These are phyloP conservation scores for Neospora caninum DNA, from an alignment of 169 alveolate genomes.

Conservation along the genomic window DNA sequence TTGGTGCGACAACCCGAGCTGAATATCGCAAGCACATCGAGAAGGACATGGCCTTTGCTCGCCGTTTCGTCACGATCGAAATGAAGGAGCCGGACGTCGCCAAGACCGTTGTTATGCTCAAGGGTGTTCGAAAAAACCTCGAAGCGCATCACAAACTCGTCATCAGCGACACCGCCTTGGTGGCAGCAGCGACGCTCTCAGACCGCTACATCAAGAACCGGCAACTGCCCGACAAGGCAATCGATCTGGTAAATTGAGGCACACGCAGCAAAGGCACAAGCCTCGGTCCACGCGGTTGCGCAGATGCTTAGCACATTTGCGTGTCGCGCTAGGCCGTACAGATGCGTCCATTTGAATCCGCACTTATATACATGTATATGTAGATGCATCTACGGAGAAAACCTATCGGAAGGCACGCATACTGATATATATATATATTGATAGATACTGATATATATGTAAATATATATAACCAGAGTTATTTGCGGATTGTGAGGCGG, in stretches of 20 bases:
- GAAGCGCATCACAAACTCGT: constrained; percentile 82
- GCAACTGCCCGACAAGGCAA: constrained; percentile 87
- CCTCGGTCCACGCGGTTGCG: no score
- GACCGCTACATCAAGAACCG: constrained; percentile 72
- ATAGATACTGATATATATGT: neutral
- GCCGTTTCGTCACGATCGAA: constrained; percentile 75
- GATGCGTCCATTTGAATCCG: no score
- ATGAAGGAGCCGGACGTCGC: constrained; percentile 22
- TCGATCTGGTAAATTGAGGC: constrained; percentile 73
- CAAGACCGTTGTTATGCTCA: constrained; percentile 9
- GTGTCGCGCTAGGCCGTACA: no score
- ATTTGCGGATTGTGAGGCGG: no score
- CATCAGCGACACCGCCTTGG: constrained; percentile 80
- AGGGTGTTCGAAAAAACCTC: constrained; percentile 70
- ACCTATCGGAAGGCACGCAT: no score
- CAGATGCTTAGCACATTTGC: no score
- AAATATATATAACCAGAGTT: no score
- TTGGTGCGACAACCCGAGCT: constrained; percentile 90
- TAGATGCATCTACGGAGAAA: no score
- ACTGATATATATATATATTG: neutral
- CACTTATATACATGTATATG: no score
- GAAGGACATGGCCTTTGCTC: constrained; percentile 87
- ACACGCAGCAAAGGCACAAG: no score
- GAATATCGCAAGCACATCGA: constrained; percentile 86
- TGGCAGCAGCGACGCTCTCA: constrained; percentile 80